Evolutionary conservation across 2,329 filamentous ascomycete genomes (phyloP), one percentile per base, ranked within the genome.

Genomic region (Ascochyta rabiei): DNA sequence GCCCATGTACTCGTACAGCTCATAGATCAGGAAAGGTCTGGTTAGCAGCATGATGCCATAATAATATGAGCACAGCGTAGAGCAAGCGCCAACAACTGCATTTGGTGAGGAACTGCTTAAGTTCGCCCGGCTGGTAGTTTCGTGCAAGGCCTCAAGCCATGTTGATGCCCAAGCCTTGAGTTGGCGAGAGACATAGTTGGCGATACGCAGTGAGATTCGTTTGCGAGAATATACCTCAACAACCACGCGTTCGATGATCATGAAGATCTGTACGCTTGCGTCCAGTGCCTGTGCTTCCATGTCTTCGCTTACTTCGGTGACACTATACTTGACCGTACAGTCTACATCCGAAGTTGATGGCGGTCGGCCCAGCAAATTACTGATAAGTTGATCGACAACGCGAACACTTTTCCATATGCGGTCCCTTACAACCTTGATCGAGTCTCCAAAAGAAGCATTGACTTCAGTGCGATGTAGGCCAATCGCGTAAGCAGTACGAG

Each of bases 31-130:
- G 50, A 83, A 83, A 0, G 81, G 81, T n/a, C 81, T 71, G 6
- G 81, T 82, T 4, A 83, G 66, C 3, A 83, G 70, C 65, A 83
- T 82, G 38, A 83, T 82, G 1, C 79, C 80, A 71, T 81, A 83
- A 61, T 82, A 82, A 53, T 83, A 83, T 3, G 80, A 76, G 28
- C 78, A 78, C 13, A 82, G 74, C 1, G 80, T 75, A 37, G 82
- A 80, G n/a, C 79, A 80, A 5, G 80, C 77, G 2, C 79, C 79
- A 7, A 81, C 63, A 7, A 73, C 73, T 34, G 42, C 55, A 23
- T 64, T 50, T 7, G 55, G 53, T 10, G 57, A 53, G 1, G 35
- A 34, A 15, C 19, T 49, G 3, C 16, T 16, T 10, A 26, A 6
- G 26, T 66, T 71, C 33, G 75, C 64, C 41, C 74, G 65, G 9